Conservation (phyloP, 345 rosid species). For the Tarenaya hassleriana region DNA sequence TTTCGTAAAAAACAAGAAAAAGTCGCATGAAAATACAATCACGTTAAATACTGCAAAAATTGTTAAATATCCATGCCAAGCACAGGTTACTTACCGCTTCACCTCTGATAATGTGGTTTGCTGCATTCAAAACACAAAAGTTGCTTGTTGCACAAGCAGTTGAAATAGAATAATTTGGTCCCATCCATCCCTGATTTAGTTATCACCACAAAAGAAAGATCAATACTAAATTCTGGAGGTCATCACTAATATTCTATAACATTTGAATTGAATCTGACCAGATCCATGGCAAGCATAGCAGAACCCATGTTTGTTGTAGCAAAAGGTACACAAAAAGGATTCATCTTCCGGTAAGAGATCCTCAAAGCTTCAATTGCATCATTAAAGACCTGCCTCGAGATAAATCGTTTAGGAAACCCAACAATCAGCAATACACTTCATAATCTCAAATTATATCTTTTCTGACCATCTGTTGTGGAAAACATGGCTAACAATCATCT, state of each 20-base stretch:
- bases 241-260: conserved; percentile 9
- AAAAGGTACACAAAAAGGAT: conserved; percentile 91
- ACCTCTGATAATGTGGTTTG: conserved; percentile 85
- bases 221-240: conserved; percentile 1
- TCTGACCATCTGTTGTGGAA: background rate
- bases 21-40: conserved; percentile 7
- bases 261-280: conserved; percentile 44
- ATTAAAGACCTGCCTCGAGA: conserved; percentile 59
- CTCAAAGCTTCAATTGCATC: conserved; percentile 90
- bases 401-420: background rate
- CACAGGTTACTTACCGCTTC: conserved; percentile 79
- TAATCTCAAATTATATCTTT: conserved; percentile 2
- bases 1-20: conserved; percentile 12
- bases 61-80: background rate
- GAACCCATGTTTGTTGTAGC: conserved; percentile 99
- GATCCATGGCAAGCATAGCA: conserved; percentile 97
- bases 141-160: conserved; percentile 97
- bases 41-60: conserved; percentile 13
- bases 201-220: conserved; percentile 20
- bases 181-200: conserved; percentile 98
- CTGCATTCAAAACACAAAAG: conserved; percentile 87
- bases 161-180: conserved; percentile 94
- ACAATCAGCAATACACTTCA: background rate
- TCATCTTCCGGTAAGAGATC: conserved; percentile 86
- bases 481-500: background rate